These are phyloP conservation scores for Smallanthus sonchifolius DNA, from an alignment of 129 eudicot species.

Conservation along the genomic window DNA sequence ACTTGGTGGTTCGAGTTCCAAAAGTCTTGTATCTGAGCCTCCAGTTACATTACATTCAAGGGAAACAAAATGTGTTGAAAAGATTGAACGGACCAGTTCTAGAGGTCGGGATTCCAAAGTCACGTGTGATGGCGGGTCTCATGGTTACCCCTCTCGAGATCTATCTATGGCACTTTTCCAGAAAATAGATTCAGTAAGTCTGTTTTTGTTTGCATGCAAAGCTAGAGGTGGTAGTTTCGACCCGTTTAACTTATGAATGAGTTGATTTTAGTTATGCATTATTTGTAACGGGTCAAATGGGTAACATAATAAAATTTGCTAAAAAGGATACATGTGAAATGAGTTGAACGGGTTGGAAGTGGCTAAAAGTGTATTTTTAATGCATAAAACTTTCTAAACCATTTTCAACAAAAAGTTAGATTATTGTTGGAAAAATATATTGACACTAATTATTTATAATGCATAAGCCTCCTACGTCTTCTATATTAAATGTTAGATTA, in stretches of 20 bases:
- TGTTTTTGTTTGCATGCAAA: neutral
- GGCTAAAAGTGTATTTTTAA: neutral
- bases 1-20: constrained; percentile 76
- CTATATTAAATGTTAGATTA: neutral
- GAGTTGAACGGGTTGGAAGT: neutral
- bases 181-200: constrained; percentile 59
- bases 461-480: neutral
- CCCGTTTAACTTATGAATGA: neutral
- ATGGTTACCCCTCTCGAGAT: constrained; percentile 76
- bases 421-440: neutral
- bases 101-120: constrained; percentile 47
- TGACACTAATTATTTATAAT: neutral
- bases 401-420: neutral
- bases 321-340: neutral
- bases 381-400: neutral
- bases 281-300: neutral
- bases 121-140: constrained; percentile 63
- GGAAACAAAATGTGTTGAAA: constrained; percentile 41
- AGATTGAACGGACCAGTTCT: constrained; percentile 37
- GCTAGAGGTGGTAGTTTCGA: neutral
- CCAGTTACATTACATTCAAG: constrained; percentile 38
- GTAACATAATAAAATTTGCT: neutral
- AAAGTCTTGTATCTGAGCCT: constrained; percentile 61
- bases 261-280: neutral
- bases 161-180: constrained; percentile 52